Base-by-base conservation (phyloP, 2,329 filamentous ascomycete genomes). In the Coleophoma eucalyptorum region DNA sequence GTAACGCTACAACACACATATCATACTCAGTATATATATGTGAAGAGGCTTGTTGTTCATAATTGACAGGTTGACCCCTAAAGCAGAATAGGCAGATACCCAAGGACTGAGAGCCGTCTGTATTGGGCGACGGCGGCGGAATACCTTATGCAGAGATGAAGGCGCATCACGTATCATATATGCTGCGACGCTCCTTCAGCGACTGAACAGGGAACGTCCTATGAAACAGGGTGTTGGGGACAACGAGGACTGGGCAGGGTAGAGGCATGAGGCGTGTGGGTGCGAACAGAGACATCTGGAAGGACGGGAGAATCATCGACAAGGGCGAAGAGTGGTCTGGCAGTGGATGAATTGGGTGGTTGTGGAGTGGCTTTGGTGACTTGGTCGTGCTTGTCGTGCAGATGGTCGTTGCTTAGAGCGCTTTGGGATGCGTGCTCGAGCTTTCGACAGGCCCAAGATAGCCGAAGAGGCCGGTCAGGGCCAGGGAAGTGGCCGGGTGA, bases 141-240 rank as follows among this genome's bases (percentile, higher is more conserved):
- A 18, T 5, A 38, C 35, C 5, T n/a, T 38, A 18, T n/a, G 42
- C 15, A 16, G 21, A 32, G 26, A 31, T 37, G 32, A 19, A 48
- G 59, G 53, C 54, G 60, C 60, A 61, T 62, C 62, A 59, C 52
- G 60, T 59, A 61, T 62, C 60, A 64, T 63, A 62, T 62, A 59
- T 57, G 54, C 59, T 62, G 59, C 55, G 55, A 62, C 56, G 55
- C 57, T 44, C 10, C 42, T n/a, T n/a, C 50, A 50, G 48, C 53
- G 51, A 55, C 51, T 33, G 58, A 59, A 16, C 60, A 55, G 53
- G 60, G 58, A 59, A 43, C 31, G 33, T 46, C 46, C 53, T 54
- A 54, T 60, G 59, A 62, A 59, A 61, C 58, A 35, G 35, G 18
- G 45, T 32, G 26, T 26, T 26, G 26, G 26, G 26, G 26, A 26